Evolutionary conservation across 177 flowering plant species (phyloP).

Genomic region (Vitis hybrid): DNA sequence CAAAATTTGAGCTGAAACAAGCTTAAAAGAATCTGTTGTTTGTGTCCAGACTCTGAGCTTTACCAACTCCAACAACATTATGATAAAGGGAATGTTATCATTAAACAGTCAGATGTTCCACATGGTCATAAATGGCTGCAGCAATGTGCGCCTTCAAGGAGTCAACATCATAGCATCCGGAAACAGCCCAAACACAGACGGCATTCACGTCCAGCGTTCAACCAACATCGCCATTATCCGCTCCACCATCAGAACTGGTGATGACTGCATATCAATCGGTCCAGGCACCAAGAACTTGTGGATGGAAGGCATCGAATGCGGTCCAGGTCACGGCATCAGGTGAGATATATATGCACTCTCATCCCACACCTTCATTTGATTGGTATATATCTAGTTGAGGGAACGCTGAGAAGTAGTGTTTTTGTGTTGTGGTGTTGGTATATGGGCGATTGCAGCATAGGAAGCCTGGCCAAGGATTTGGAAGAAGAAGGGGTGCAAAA

Average conservation of each 20-base stretch:
- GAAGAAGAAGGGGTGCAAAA: constrained; percentile 40
- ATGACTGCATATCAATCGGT: constrained; percentile 22
- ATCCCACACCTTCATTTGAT: too few species aligned
- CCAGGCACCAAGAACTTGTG: constrained; percentile 13
- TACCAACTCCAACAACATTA: constrained; percentile 3
- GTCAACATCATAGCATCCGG: constrained; percentile 11
- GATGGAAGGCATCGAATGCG: constrained; percentile 12
- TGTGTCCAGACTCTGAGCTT: background rate
- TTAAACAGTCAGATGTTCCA: constrained; percentile 17
- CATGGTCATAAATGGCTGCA: constrained; percentile 15
- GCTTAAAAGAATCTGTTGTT: too few species aligned
- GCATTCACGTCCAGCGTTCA: constrained; percentile 19
- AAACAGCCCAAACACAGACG: constrained; percentile 25
- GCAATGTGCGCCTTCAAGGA: constrained; percentile 10
- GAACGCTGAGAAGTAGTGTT: too few species aligned
- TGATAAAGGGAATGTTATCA: constrained; percentile 11
- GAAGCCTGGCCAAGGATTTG: constrained; percentile 40
- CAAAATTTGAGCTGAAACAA: too few species aligned
- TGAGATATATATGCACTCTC: background rate
- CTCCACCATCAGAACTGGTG: constrained; percentile 16
- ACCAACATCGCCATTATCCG: constrained; percentile 5
- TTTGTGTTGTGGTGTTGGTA: too few species aligned
- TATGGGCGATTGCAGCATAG: constrained; percentile 36
- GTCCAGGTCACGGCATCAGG: constrained; percentile 28
- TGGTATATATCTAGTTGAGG: too few species aligned